Base-by-base conservation (phyloP, 768 basidiomycete genomes). In the Leccinum disarticulatum region DNA sequence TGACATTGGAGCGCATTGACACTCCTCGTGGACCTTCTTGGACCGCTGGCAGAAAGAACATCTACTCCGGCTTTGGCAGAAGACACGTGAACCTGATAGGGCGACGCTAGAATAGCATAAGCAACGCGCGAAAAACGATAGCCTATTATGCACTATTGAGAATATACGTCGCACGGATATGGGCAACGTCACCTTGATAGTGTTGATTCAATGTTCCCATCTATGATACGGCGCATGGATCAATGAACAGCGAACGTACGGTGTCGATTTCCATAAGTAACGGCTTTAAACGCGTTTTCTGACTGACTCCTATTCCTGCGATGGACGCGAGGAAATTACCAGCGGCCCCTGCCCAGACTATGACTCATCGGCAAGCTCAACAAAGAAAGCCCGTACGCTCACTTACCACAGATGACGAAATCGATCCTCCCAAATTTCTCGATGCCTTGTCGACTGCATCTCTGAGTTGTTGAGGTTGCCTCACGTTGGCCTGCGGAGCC, bases 1-100 rank as follows among this genome's bases (percentile, higher is more conserved):
- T 86, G 50, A 90, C 85, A 66, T 93, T 98, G 15, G 91, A 91
- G 48, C 95, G 87, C 22, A 22, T 22, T 22, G 22, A 22, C 17
- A 98, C 86, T n/a, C 95, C 96, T 65, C 85, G 83, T 3, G 95
- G 96, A 1, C 95, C 96, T 76, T 96, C 95, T 76, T 98, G 95
- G 10, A 95, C 84, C 2, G 95, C 94, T 27, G 1, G 82, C 80
- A 57, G 91, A 92, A 6, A 95, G 78, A 0, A 95, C 93, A 70
- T 98, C 95, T 36, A 98, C 85, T 17, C 83, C 96, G 0, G 95
- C 94, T 74, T 98, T 99, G 27, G 95, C 95, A 9, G 95, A 91
- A 13, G 91, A 93, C 13, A 96, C 93, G 68, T 97, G 96, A 7
- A 85, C 93, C 75, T 98, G 95, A 73, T 86, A 92, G 0, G 92